These are phyloP conservation scores for Podila verticillata DNA, from an alignment of 192 early-diverging fungal genomes.

Conservation along the genomic window DNA sequence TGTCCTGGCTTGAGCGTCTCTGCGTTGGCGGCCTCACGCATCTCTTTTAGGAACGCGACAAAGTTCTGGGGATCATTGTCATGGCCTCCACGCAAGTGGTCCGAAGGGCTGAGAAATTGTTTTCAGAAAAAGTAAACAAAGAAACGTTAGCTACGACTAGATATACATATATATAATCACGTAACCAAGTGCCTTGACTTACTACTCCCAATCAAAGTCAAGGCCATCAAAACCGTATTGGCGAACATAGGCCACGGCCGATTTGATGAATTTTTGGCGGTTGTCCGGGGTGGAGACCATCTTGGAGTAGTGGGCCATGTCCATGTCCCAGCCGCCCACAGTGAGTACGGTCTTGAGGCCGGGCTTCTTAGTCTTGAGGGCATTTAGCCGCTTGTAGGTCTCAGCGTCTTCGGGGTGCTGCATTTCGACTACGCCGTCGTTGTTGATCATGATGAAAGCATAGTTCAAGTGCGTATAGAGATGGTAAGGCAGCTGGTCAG, in stretches of 20 bases:
- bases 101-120: conserved; percentile 12
- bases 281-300: conserved; percentile 43
- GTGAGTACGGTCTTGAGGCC: conserved; percentile 26
- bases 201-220: conserved; percentile 52
- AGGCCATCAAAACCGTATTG: conserved; percentile 34
- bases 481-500: conserved; percentile 27
- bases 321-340: conserved; percentile 51
- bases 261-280: conserved; percentile 50
- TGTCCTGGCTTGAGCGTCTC: conserved; percentile 24
- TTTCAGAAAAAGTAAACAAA: not conserved
- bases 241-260: conserved; percentile 27
- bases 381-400: conserved; percentile 42
- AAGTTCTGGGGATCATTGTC: conserved; percentile 38
- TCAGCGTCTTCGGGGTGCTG: conserved; percentile 25
- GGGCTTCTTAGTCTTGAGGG: conserved; percentile 41
- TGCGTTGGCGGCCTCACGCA: conserved; percentile 29
- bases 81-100: conserved; percentile 31
- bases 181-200: not conserved
- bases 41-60: conserved; percentile 38
- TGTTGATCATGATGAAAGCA: conserved; percentile 46
- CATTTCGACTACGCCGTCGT: conserved; percentile 38
- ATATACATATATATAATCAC: not conserved
- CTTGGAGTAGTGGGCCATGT: conserved; percentile 47
- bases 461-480: conserved; percentile 50
- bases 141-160: not conserved